Base-by-base conservation (phyloP, 768 basidiomycete species). In the Lactifluus rugatus region DNA sequence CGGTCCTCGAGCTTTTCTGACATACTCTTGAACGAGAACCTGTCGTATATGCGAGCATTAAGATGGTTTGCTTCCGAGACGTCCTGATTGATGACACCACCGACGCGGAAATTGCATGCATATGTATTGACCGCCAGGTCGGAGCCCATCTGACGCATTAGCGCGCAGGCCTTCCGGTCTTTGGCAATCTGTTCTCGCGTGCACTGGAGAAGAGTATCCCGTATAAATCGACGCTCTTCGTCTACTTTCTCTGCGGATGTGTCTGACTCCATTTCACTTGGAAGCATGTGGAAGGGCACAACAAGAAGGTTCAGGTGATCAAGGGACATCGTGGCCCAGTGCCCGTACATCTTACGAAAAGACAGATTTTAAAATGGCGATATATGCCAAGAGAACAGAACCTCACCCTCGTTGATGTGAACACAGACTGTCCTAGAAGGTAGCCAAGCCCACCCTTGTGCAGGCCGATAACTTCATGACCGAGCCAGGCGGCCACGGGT, bases 51-150 rank as follows among this genome's bases (percentile, higher is more conserved):
- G 17, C 70, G 65, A 5, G 61, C 62, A 56, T 76, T 76, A 13
- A 78, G 66, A 51, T 67, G 65, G 52, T 76, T 78, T 6, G 77
- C 75, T 56, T 75, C 74, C 28, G 59, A 68, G 55, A 77, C 65
- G 62, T 74, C 73, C 21, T 63, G 60, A 66, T 74, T 77, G 44
- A 66, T 37, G 32, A 48, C 53, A 36, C 69, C 73, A 50, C 70
- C 64, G 47, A 70, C 56, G 19, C 69, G 66, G 68, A 77, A 76
- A 66, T 78, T 77, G 67, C 71, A 71, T 2, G 72, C 70, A 55
- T 78, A 78, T 2, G 72, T 68, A 56, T 77, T 76, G 67, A 79
- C 75, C 51, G 66, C 70, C 55, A 78, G 70, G 60, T 78, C 77
- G 10, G 63, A 59, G 4, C 62, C 61, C 51, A 64, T 56, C 31